A percentile compares a stretch with the other conserved stretches of the same genome.
Evolutionary conservation across 2,329 filamentous ascomycete species (phyloP).

Genomic region (Fusarium aywerte): DNA sequence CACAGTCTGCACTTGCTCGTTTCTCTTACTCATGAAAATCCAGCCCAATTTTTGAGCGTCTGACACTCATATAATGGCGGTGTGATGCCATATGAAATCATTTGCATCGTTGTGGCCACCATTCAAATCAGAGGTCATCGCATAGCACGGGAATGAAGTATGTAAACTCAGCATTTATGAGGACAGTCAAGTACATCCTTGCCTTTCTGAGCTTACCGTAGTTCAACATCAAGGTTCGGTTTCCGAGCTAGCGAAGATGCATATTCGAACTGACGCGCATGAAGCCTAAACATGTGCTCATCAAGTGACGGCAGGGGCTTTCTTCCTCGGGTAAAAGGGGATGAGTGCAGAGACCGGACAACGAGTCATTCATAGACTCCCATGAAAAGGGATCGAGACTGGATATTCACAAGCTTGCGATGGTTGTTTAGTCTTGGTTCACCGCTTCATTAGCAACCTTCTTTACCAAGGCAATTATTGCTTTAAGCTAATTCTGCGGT

Average conservation of each 20-base stretch:
- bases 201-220: neutral
- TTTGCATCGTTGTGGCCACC: neutral
- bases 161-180: neutral
- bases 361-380: neutral
- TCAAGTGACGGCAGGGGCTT: neutral
- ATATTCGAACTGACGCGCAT: neutral
- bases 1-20: neutral
- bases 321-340: neutral
- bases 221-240: neutral
- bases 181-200: neutral
- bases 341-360: neutral
- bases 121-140: neutral
- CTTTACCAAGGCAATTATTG: neutral
- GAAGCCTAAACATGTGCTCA: neutral
- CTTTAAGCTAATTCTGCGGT: neutral
- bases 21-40: neutral
- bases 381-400: neutral
- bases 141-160: neutral
- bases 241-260: neutral
- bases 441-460: slow-evolving; percentile 13
- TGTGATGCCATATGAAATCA: slow-evolving; percentile 6
- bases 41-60: neutral
- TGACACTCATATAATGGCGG: neutral
- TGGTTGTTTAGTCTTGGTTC: slow-evolving; percentile 4
- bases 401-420: neutral